Percentiles rank a stretch among this genome's conserved stretches.
These are phyloP conservation scores for Croton setiger DNA, from an alignment of 441 rosid species.

Conservation along the genomic window DNA sequence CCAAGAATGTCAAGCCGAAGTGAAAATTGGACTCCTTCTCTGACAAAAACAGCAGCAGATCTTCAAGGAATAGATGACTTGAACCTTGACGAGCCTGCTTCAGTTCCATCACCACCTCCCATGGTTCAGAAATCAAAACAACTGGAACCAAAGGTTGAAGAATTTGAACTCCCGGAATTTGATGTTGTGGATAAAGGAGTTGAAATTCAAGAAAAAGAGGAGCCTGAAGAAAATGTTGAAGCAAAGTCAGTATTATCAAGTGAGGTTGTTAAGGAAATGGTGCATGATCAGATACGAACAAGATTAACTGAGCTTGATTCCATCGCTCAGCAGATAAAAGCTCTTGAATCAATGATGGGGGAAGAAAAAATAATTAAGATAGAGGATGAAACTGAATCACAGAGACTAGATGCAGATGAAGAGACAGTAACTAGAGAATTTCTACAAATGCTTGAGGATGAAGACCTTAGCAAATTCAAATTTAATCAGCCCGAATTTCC, in stretches of 20 bases:
- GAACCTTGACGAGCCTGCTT: slow-evolving; percentile 75
- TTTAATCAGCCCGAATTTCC: slow-evolving; percentile 43
- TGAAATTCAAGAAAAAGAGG: slow-evolving; percentile 60
- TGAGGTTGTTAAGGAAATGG: slow-evolving; percentile 64
- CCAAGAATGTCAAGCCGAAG: slow-evolving; percentile 64
- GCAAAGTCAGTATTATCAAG: slow-evolving; percentile 38
- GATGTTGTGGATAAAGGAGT: slow-evolving; percentile 89
- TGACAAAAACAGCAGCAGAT: slow-evolving; percentile 37
- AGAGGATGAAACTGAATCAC: slow-evolving; percentile 51
- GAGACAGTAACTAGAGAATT: slow-evolving; percentile 80
- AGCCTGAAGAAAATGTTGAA: slow-evolving; percentile 40
- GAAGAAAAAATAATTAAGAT: slow-evolving; percentile 36
- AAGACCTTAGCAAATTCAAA: slow-evolving; percentile 36
- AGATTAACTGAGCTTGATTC: slow-evolving; percentile 76
- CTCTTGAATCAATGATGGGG: slow-evolving; percentile 78
- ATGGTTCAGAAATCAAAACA: slow-evolving; percentile 37
- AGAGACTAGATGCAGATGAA: slow-evolving; percentile 72
- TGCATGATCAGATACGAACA: slow-evolving; percentile 58
- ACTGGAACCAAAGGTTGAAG: slow-evolving; percentile 47
- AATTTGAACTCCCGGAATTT: slow-evolving; percentile 66
- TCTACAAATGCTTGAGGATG: slow-evolving; percentile 79
- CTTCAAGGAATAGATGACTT: slow-evolving; percentile 78
- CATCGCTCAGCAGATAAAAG: slow-evolving; percentile 84
- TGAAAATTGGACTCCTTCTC: slow-evolving; percentile 62
- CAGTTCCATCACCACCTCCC: slow-evolving; percentile 25